phyloP scores from a whole-genome alignment of 768 basidiomycete genomes.

The Trametes sanguinea region DNA sequence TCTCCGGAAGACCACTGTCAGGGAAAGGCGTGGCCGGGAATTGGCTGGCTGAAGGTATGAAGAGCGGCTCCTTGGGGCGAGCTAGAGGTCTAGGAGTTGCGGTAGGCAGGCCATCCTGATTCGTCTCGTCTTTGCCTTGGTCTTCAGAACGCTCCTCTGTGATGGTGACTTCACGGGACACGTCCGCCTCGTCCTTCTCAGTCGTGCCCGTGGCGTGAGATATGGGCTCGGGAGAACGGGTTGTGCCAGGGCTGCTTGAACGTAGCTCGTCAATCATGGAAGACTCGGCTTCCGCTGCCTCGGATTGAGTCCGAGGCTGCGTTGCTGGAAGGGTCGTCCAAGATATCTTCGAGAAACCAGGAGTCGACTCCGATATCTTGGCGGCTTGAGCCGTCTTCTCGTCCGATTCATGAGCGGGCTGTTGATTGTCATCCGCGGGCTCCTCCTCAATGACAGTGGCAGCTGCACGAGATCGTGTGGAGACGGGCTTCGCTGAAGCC shows the following conservation, averaged over 20 bases:
- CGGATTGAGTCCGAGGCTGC: conserved; percentile 17
- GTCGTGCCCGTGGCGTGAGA: not conserved
- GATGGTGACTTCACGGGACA: conserved; percentile 12
- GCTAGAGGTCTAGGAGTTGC: conserved; percentile 10
- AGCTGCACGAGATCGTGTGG: conserved; percentile 9
- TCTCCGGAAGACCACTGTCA: conserved; percentile 15
- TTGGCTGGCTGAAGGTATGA: conserved; percentile 56
- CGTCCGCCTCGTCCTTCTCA: conserved; percentile 9
- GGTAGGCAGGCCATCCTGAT: not conserved
- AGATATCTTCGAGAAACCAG: conserved; percentile 6
- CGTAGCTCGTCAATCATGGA: conserved; percentile 39
- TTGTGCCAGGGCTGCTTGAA: conserved; percentile 34
- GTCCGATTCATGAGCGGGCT: not conserved
- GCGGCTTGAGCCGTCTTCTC: not conserved
- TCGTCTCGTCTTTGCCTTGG: not conserved
- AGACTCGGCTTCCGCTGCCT: conserved; percentile 22
- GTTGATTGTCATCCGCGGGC: not conserved
- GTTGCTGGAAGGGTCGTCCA: conserved; percentile 37
- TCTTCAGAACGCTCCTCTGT: conserved; percentile 5
- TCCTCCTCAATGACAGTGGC: conserved; percentile 1
- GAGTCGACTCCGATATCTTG: not conserved
- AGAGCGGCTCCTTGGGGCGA: conserved; percentile 39
- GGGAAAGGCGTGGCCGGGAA: conserved; percentile 54
- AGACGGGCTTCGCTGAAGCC: conserved; percentile 2
- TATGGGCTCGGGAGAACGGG: not conserved